Evolutionary conservation across 2,329 filamentous ascomycete genomes (phyloP).

Genomic region (Lachnellula subtilissima): DNA sequence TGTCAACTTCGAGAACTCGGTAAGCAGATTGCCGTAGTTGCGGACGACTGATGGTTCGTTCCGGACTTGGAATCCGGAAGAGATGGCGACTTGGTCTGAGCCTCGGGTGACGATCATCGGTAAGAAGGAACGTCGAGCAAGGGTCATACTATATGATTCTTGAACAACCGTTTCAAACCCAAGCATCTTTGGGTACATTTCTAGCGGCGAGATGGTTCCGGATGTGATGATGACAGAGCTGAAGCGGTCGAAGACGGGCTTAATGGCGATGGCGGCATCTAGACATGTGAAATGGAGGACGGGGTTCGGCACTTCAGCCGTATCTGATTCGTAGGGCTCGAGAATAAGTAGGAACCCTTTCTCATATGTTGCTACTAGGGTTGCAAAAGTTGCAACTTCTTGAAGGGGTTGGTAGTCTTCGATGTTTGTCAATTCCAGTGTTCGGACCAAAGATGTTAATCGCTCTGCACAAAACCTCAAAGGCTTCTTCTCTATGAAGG

Average conservation of each 20-base stretch:
- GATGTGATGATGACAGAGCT: constrained; percentile 98
- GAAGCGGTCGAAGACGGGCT: constrained; percentile 94
- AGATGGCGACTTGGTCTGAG: constrained; percentile 88
- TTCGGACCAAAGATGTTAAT: constrained; percentile 88
- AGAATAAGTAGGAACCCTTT: constrained; percentile 93
- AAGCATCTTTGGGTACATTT: constrained; percentile 99
- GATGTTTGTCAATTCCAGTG: constrained; percentile 92
- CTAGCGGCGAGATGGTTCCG: constrained; percentile 90
- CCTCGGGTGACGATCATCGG: constrained; percentile 97
- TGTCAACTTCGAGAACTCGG: constrained; percentile 92
- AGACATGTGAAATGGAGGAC: constrained; percentile 96
- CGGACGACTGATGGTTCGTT: constrained; percentile 96
- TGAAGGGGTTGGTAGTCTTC: constrained; percentile 97
- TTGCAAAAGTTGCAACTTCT: constrained; percentile 96
- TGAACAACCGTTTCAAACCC: constrained; percentile 89
- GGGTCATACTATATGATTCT: constrained; percentile 95
- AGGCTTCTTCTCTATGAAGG: constrained; percentile 96
- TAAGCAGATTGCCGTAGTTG: constrained; percentile 90
- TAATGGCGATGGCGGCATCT: constrained; percentile 96
- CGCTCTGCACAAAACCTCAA: constrained; percentile 92
- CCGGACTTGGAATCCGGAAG: constrained; percentile 88
- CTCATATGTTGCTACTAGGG: constrained; percentile 92
- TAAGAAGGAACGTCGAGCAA: constrained; percentile 89
- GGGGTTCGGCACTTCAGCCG: constrained; percentile 90
- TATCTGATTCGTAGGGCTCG: constrained; percentile 95